Percentiles rank a stretch among this genome's conserved stretches.
Conservation (phyloP, 139 green algal species). For the Chlamydomonas schloesseri region DNA sequence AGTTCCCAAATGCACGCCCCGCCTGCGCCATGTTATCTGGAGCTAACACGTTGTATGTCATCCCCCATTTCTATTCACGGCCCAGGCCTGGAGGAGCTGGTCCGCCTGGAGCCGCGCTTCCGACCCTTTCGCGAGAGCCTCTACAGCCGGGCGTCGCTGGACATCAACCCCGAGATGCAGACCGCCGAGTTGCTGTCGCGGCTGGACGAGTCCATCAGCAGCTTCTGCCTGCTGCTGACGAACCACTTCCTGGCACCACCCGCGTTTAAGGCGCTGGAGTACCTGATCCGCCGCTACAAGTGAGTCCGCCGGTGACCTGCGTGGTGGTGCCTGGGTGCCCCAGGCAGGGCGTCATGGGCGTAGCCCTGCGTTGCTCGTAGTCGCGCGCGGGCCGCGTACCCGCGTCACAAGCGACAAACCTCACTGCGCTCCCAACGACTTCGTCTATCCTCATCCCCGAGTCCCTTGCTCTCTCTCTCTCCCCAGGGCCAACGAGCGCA, state of each 20-base stretch:
- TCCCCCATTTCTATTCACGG: no score
- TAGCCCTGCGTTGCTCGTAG: no score
- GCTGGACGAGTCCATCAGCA: conserved; percentile 67
- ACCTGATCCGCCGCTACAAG: conserved; percentile 88
- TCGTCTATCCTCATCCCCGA: neutral
- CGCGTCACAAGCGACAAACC: no score
- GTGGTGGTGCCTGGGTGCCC: no score
- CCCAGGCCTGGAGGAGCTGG: conserved; percentile 89
- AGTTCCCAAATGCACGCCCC: no score
- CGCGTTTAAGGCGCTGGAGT: conserved; percentile 89
- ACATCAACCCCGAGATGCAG: conserved; percentile 73
- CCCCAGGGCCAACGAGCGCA: conserved; percentile 83
- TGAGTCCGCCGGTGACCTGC: conserved; percentile 57
- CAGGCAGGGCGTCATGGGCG: no score
- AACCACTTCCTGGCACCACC: conserved; percentile 79
- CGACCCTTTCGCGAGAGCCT: conserved; percentile 73
- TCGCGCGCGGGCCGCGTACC: no score
- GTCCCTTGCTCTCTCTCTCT: neutral
- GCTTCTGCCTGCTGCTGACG: conserved; percentile 82
- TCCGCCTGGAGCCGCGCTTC: conserved; percentile 75
- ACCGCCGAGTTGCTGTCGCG: conserved; percentile 64
- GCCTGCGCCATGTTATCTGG: no score
- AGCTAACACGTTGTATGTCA: no score
- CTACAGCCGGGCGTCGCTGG: conserved; percentile 70
- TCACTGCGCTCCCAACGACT: no score